phyloP scores from a whole-genome alignment of 2,329 filamentous ascomycete species.

The Alternaria alternata region DNA sequence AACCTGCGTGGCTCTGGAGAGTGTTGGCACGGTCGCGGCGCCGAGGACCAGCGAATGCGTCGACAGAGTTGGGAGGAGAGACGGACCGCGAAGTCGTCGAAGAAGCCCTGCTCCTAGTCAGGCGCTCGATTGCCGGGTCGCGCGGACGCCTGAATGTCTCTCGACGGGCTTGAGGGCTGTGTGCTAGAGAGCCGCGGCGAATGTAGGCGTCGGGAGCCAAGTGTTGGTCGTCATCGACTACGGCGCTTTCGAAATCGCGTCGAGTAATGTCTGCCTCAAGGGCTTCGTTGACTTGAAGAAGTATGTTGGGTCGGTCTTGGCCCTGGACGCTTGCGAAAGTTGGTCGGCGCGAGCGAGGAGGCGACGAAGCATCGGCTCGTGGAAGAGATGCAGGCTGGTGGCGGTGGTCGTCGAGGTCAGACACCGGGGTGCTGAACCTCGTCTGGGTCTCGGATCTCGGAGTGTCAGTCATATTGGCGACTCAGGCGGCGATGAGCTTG shows the following conservation, averaged over 20 bases:
- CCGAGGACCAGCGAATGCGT: slow-evolving; percentile 92
- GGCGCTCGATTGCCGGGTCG: slow-evolving; percentile 43
- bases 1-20: slow-evolving; percentile 64
- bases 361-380: slow-evolving; percentile 64
- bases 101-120: slow-evolving; percentile 56
- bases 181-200: slow-evolving; percentile 56
- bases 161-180: slow-evolving; percentile 53
- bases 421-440: slow-evolving; percentile 76
- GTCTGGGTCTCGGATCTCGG: slow-evolving; percentile 73
- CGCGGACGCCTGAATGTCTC: slow-evolving; percentile 55
- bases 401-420: slow-evolving; percentile 88
- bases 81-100: slow-evolving; percentile 70
- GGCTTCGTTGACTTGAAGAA: slow-evolving; percentile 56
- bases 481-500: slow-evolving; percentile 35
- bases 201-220: slow-evolving; percentile 56
- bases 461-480: slow-evolving; percentile 60
- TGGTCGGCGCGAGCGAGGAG: slow-evolving; percentile 65
- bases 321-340: slow-evolving; percentile 74
- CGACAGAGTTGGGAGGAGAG: slow-evolving; percentile 95
- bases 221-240: slow-evolving; percentile 74
- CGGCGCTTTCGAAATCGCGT: slow-evolving; percentile 86
- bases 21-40: slow-evolving; percentile 80
- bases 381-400: slow-evolving; percentile 69
- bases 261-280: slow-evolving; percentile 58
- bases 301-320: slow-evolving; percentile 53